These are phyloP conservation scores for carrot (Daucus carota) DNA, from an alignment of 129 eudicot genomes.

Conservation along the genomic window DH1_v3.0 NC_030382.2:21715001-21715500, in stretches of 20 bases:
- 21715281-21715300: background rate
- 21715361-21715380: no score
- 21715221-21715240: no score
- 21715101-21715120: background rate
- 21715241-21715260: background rate
- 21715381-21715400: no score
- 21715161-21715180: background rate
- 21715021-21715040: background rate
- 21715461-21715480: no score
- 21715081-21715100: conserved; percentile 2
- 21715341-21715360: no score
- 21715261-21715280: no score
- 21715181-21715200: conserved; percentile 1
- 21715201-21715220: background rate
- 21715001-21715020: background rate
- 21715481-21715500: background rate
- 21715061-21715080: background rate
- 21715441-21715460: no score
- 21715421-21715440: no score
- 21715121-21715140: background rate
- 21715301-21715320: no score
- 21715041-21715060: background rate
- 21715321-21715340: no score
- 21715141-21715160: background rate
- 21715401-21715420: no score